Conservation (phyloP, 305 asterid species). For the Striga hermonthica region DNA sequence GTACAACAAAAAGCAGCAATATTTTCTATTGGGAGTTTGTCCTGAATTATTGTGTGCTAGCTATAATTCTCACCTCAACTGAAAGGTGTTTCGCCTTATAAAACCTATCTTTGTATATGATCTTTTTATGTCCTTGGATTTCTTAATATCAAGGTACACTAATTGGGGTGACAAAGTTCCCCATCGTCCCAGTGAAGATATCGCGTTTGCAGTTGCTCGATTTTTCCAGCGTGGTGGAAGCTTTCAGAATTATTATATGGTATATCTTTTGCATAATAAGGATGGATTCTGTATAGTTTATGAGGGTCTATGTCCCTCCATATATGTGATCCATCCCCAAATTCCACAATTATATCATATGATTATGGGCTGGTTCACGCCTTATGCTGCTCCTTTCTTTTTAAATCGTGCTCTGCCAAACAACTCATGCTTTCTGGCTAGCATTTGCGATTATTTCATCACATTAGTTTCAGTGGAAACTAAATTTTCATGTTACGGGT, state of each 20-base stretch:
- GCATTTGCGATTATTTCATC: conserved; percentile 11
- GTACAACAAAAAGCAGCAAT: neutral
- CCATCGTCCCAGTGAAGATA: conserved; percentile 78
- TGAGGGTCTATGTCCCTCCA: conserved; percentile 16
- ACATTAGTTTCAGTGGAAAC: conserved; percentile 20
- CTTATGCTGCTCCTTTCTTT: neutral
- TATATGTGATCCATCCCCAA: conserved; percentile 7
- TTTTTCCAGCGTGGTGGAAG: conserved; percentile 96
- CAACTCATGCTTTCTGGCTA: conserved; percentile 11
- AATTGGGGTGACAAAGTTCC: conserved; percentile 91
- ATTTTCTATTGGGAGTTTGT: too few relatives aligned
- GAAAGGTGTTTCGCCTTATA: neutral
- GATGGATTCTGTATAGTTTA: conserved; percentile 2
- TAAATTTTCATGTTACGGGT: conserved; percentile 33
- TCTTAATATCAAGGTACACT: conserved; percentile 57
- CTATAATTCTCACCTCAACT: neutral
- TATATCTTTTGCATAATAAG: conserved; percentile 32
- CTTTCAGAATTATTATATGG: conserved; percentile 94
- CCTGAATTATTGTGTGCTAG: neutral
- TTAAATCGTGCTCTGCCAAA: conserved; percentile 13
- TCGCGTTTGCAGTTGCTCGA: conserved; percentile 97
- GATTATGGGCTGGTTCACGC: neutral
- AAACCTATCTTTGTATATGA: conserved; percentile 16
- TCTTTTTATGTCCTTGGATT: conserved; percentile 27
- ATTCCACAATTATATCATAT: conserved; percentile 1